phyloP scores from a whole-genome alignment of 805 yeast species.

The Candida awuae region DNA sequence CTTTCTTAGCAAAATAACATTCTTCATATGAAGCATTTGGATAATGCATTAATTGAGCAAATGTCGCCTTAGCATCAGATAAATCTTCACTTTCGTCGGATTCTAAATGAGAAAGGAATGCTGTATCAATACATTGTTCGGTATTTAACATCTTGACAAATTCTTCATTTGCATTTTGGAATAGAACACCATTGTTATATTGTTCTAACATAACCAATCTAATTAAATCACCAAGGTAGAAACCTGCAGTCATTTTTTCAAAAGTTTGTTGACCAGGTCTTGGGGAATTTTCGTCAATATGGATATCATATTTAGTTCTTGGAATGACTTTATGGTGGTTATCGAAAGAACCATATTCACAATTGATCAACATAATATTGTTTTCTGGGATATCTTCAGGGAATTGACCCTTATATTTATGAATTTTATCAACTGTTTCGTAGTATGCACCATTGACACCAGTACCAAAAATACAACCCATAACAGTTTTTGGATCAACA shows the following conservation, averaged over 20 bases:
- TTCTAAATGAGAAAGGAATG: slow-evolving; percentile 80
- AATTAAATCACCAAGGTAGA: slow-evolving; percentile 88
- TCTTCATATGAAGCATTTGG: slow-evolving; percentile 70
- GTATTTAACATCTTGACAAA: slow-evolving; percentile 45
- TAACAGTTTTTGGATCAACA: slow-evolving; percentile 80
- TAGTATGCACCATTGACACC: slow-evolving; percentile 98
- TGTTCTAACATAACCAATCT: slow-evolving; percentile 76
- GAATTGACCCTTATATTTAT: slow-evolving; percentile 73
- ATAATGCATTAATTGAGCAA: slow-evolving; percentile 44
- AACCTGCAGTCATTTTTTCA: slow-evolving; percentile 98
- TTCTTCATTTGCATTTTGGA: slow-evolving; percentile 50
- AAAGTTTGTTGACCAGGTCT: slow-evolving; percentile 97
- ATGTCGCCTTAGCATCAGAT: slow-evolving; percentile 63
- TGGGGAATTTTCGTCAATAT: slow-evolving; percentile 82
- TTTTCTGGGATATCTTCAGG: slow-evolving; percentile 56
- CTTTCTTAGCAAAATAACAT: slow-evolving; percentile 70
- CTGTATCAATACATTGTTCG: slow-evolving; percentile 78
- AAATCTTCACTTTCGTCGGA: slow-evolving; percentile 85
- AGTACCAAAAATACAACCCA: slow-evolving; percentile 97
- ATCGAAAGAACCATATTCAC: slow-evolving; percentile 98
- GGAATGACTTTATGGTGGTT: slow-evolving; percentile 84
- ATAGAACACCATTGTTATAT: slow-evolving; percentile 55
- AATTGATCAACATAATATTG: slow-evolving; percentile 90
- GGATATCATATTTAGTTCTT: slow-evolving; percentile 79
- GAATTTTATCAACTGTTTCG: slow-evolving; percentile 67